Conservation (phyloP, 176 grass and related monocot genomes). For the Avena sativa region DNA sequence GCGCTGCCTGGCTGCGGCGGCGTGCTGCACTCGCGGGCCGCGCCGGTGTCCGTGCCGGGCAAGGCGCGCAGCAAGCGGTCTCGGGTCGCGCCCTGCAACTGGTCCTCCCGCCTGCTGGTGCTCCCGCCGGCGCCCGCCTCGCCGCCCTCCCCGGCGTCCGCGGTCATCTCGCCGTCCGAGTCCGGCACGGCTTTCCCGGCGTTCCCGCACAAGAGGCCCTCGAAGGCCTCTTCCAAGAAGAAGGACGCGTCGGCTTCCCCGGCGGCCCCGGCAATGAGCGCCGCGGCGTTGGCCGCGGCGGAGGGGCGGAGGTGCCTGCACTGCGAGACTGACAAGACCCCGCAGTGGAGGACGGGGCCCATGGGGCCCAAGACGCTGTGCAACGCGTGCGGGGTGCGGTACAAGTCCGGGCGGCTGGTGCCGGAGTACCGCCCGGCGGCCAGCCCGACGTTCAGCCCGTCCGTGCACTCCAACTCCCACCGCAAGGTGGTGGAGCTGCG, state of each 20-base stretch:
- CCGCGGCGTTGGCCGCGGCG: constrained; percentile 5
- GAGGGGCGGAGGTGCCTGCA: constrained; percentile 78
- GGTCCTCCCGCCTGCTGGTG: constrained; percentile 66
- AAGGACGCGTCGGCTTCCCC: constrained; percentile 32
- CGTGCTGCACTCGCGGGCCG: constrained; percentile 35
- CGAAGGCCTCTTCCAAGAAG: constrained; percentile 64
- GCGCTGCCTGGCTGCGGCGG: not conserved
- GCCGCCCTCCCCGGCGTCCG: constrained; percentile 35
- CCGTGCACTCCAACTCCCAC: constrained; percentile 97
- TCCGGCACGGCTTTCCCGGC: constrained; percentile 31
- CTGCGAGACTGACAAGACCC: constrained; percentile 97
- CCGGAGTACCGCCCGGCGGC: constrained; percentile 95
- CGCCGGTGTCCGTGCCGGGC: constrained; percentile 42
- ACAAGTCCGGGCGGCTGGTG: constrained; percentile 89
- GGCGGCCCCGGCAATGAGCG: not conserved
- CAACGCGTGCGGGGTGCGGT: constrained; percentile 95
- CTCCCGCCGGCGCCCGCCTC: constrained; percentile 42
- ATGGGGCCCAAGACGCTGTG: constrained; percentile 97
- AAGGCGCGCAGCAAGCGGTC: constrained; percentile 83
- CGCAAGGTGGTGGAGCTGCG: constrained; percentile 96
- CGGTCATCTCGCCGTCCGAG: constrained; percentile 60
- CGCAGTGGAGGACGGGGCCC: constrained; percentile 96
- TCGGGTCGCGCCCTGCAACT: constrained; percentile 60
- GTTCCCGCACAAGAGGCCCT: constrained; percentile 49
- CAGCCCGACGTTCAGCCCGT: constrained; percentile 82